phyloP scores from a whole-genome alignment of 257 asterid genomes.

The Datura wrightii region DNA sequence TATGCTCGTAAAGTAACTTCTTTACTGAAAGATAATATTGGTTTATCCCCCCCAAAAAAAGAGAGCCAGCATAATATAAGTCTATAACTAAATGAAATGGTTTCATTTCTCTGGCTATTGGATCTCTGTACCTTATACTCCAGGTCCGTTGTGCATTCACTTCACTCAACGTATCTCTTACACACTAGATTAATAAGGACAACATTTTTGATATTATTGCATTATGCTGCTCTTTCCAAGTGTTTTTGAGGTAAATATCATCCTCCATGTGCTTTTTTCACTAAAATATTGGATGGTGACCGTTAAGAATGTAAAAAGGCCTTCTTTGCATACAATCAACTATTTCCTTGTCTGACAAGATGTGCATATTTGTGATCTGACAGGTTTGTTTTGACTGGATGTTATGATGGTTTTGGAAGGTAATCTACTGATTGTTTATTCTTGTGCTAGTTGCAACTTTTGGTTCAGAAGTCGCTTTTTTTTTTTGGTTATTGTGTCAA shows the following conservation, averaged over 20 bases:
- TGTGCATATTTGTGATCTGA: slow-evolving; percentile 35
- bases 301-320: background rate
- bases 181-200: background rate
- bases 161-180: background rate
- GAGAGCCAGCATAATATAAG: background rate
- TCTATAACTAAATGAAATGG: background rate
- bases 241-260: background rate
- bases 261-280: background rate
- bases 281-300: slow-evolving; percentile 9
- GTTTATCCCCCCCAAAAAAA: background rate
- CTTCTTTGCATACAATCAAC: slow-evolving; percentile 5
- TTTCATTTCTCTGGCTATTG: background rate
- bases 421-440: slow-evolving; percentile 40
- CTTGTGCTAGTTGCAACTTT: slow-evolving; percentile 12
- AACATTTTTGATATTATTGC: background rate
- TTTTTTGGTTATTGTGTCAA: background rate
- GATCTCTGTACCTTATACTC: background rate
- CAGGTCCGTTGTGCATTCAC: slow-evolving; percentile 3
- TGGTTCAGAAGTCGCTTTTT: background rate
- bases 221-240: background rate
- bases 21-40: slow-evolving; percentile 17
- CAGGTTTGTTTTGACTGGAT: slow-evolving; percentile 91
- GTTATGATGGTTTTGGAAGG: slow-evolving; percentile 97
- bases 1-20: background rate
- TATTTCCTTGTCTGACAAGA: background rate